Evolutionary conservation across 805 yeast species (phyloP), one percentile per base, ranked within the genome.

Genomic region (Candida palmyrensis): DNA sequence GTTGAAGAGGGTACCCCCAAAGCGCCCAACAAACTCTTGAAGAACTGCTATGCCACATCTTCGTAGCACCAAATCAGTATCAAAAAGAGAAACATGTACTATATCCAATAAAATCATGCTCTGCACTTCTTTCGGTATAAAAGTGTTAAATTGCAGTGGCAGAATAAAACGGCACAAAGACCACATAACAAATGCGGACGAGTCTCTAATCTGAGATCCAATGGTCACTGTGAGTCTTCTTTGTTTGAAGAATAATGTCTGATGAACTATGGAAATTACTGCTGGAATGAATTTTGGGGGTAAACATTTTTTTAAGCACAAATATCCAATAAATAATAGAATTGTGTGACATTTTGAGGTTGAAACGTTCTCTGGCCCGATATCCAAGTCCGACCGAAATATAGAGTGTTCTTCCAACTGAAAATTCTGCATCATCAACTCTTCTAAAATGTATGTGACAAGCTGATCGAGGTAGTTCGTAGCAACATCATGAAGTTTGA

Each of bases 131-230:
- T n/a, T n/a, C n/a, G n/a, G n/a, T n/a, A n/a, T n/a, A n/a, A n/a
- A n/a, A n/a, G n/a, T n/a, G n/a, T n/a, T n/a, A n/a, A n/a, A n/a
- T n/a, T n/a, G n/a, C n/a, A n/a, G 23, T 1, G 41, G 37, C 27
- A 34, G 26, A 36, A 58, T 45, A 49, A 58, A 57, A 42, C 82
- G 68, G 22, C 75, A 67, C 12, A 82, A 34, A 0, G 95, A 73
- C 97, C 97, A 89, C n/a, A 77, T 57, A 0, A 84, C 75, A 48
- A 82, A 89, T 53, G 94, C 83, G 0, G 90, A 77, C 0, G 96
- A 78, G 53, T 89, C 97, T 37, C 95, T 68, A 1, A 90, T 70
- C 43, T 80, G 86, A 2, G 73, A 57, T 0, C 95, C 95, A 5
- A 73, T 51, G 0, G 77, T 59, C 15, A 63, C 59, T 0, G 77